These are phyloP conservation scores for Cercospora sp. DNA, from an alignment of 2,329 filamentous ascomycete genomes.

Conservation along the genomic window DNA sequence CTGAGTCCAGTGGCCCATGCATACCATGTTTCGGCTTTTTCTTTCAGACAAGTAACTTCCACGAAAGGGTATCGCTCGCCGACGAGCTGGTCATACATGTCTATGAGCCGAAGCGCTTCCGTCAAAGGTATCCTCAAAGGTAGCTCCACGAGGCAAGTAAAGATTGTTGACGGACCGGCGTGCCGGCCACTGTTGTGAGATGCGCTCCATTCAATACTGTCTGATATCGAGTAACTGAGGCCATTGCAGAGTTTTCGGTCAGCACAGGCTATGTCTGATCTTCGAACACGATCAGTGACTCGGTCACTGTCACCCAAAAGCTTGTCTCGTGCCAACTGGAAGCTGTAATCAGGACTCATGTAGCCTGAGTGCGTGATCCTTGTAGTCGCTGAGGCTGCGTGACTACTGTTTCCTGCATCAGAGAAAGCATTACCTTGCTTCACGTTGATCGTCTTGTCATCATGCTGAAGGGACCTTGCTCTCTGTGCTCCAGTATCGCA, in stretches of 20 bases:
- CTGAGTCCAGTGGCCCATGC: neutral
- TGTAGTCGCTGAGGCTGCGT: neutral
- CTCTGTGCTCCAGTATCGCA: neutral
- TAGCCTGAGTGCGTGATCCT: neutral
- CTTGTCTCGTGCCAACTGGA: neutral
- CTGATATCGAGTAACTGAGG: neutral
- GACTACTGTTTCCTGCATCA: neutral
- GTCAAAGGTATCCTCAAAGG: neutral
- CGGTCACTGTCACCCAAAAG: neutral
- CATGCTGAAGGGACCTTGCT: neutral
- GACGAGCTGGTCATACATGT: neutral
- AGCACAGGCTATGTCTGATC: neutral
- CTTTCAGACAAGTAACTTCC: neutral
- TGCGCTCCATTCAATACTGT: neutral
- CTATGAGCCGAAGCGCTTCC: neutral
- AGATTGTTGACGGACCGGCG: neutral
- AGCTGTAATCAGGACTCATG: slow-evolving; percentile 2
- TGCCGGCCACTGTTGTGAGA: neutral
- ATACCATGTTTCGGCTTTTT: neutral
- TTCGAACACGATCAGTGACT: neutral
- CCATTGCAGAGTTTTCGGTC: neutral
- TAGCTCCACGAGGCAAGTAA: neutral
- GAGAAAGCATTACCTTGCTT: neutral
- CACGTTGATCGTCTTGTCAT: neutral
- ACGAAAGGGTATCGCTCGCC: neutral